Conservation (phyloP, 495 filamentous ascomycete genomes). For the Lepraria neglecta region DNA sequence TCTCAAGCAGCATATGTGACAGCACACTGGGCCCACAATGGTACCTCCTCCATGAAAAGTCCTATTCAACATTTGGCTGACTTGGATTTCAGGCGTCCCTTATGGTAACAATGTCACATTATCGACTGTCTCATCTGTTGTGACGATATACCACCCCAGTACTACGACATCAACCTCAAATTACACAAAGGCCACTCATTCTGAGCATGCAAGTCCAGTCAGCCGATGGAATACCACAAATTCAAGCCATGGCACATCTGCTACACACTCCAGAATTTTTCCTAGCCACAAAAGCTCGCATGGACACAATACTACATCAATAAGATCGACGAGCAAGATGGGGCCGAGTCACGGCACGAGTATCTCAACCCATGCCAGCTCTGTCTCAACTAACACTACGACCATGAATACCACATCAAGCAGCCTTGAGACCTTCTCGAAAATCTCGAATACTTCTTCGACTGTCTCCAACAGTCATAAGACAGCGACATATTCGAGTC, state of each 20-base stretch:
- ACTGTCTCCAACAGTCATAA: too few relatives aligned
- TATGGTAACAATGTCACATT: slow-evolving; percentile 12
- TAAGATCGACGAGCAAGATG: neutral
- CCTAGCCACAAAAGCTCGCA: neutral
- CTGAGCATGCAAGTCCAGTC: neutral
- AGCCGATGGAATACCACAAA: neutral
- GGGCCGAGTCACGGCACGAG: neutral
- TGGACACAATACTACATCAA: slow-evolving; percentile 2
- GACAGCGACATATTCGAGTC: neutral
- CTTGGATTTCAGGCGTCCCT: neutral
- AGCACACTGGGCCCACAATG: neutral
- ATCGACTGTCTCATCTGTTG: slow-evolving; percentile 2
- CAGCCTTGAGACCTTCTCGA: neutral
- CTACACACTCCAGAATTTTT: neutral
- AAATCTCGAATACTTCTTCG: too few relatives aligned
- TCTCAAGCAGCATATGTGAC: neutral
- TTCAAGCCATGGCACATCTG: neutral
- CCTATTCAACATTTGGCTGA: neutral
- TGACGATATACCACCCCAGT: neutral
- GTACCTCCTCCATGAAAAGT: neutral
- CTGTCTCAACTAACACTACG: neutral
- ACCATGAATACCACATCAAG: neutral
- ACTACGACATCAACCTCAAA: slow-evolving; percentile 1
- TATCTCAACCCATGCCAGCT: neutral
- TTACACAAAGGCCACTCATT: neutral